A percentile compares a stretch with the other conserved stretches of the same genome.
Evolutionary conservation across 192 early-diverging fungal genomes (phyloP).

Genomic region (Borealophlyctis nickersoniae): DNA sequence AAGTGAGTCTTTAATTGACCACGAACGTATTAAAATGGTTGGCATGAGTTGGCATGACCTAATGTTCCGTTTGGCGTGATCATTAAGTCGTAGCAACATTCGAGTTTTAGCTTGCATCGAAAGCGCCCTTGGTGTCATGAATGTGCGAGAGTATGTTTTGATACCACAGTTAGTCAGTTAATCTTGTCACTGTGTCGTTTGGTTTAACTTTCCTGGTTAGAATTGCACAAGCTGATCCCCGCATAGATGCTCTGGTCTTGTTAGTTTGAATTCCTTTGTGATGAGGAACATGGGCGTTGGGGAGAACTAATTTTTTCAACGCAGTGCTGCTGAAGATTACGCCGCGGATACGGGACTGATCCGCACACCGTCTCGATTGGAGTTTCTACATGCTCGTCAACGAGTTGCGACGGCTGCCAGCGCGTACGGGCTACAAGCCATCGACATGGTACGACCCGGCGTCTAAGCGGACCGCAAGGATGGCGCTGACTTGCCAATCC

Average conservation of each 20-base stretch:
- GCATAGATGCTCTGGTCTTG: slow-evolving; percentile 74
- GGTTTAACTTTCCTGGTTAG: slow-evolving; percentile 43
- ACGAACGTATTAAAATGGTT: neutral
- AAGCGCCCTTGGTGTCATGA: slow-evolving; percentile 81
- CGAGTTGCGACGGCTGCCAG: slow-evolving; percentile 74
- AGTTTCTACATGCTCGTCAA: slow-evolving; percentile 80
- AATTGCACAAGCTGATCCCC: slow-evolving; percentile 69
- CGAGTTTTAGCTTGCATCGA: slow-evolving; percentile 87
- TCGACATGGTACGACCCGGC: slow-evolving; percentile 70
- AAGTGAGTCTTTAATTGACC: neutral
- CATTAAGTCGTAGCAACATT: slow-evolving; percentile 56
- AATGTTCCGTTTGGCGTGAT: too few relatives aligned
- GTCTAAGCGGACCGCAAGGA: neutral
- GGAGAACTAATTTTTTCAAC: too few relatives aligned
- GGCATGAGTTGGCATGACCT: too few relatives aligned
- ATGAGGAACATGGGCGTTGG: too few relatives aligned
- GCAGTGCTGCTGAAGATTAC: slow-evolving; percentile 88
- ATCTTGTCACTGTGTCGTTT: neutral
- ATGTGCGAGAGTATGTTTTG: slow-evolving; percentile 46
- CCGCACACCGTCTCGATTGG: slow-evolving; percentile 66
- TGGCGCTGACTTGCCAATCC: slow-evolving; percentile 1
- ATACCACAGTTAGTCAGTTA: too few relatives aligned
- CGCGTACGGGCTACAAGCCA: slow-evolving; percentile 84
- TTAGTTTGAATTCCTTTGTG: slow-evolving; percentile 6
- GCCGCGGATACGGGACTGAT: slow-evolving; percentile 83